Evolutionary conservation across 805 yeast genomes (phyloP).

Genomic region (Komagataella pastoris): DNA sequence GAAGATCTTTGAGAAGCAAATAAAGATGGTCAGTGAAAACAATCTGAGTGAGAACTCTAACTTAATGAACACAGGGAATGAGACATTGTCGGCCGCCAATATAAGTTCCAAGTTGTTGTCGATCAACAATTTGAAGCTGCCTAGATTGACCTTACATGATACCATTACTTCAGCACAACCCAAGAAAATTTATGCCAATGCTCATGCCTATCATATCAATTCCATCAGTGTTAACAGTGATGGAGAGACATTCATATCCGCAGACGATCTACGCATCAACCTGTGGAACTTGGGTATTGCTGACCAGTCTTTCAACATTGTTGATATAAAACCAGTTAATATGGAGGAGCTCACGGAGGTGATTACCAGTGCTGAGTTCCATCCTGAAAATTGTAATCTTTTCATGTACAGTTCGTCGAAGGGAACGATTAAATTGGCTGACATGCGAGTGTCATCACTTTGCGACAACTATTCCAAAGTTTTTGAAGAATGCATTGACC

Average conservation of each 20-base stretch:
- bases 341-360: constrained; percentile 99
- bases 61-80: constrained; percentile 3
- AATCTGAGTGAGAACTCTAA: constrained; percentile 42
- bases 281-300: constrained; percentile 92
- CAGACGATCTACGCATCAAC: constrained; percentile 91
- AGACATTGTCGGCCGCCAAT: constrained; percentile 1
- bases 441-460: constrained; percentile 90
- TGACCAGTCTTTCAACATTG: constrained; percentile 92
- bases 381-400: constrained; percentile 81
- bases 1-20: constrained; percentile 88
- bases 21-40: constrained; percentile 85
- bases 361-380: constrained; percentile 92
- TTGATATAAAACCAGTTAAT: constrained; percentile 93
- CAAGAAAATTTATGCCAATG: constrained; percentile 81
- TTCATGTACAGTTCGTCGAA: constrained; percentile 93
- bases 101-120: constrained; percentile 13
- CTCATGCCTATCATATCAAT: constrained; percentile 96
- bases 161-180: constrained; percentile 93
- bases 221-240: constrained; percentile 90
- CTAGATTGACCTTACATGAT: constrained; percentile 87
- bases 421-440: constrained; percentile 90
- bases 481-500: constrained; percentile 89
- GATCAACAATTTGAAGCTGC: constrained; percentile 48
- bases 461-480: constrained; percentile 84
- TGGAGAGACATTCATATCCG: constrained; percentile 85